Conservation (phyloP, 768 basidiomycete genomes). For the Strobilomyces echinocephalus region DNA sequence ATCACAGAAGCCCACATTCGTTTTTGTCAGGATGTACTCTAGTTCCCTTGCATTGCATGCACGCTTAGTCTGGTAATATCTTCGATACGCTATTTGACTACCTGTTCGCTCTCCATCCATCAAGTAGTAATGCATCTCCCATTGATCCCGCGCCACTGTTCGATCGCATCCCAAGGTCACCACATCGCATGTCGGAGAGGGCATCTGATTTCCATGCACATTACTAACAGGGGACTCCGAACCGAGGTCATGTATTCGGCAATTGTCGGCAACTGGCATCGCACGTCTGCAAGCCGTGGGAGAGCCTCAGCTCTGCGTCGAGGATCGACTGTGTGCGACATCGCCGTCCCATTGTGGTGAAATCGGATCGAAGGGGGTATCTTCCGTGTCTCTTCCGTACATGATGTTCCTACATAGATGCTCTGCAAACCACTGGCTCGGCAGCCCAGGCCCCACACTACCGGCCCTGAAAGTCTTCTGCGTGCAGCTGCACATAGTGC, state of each 20-base stretch:
- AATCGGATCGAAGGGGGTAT: not conserved
- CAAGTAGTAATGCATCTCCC: too few species aligned
- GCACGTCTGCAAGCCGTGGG: too few species aligned
- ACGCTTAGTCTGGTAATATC: not conserved
- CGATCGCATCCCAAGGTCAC: too few species aligned
- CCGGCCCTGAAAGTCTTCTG: constrained; percentile 31
- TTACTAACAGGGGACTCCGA: too few species aligned
- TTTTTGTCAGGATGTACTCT: constrained; percentile 9
- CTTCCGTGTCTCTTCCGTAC: not conserved
- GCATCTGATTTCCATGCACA: too few species aligned
- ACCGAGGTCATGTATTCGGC: too few species aligned
- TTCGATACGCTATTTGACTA: not conserved
- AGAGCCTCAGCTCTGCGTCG: too few species aligned
- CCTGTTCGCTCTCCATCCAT: too few species aligned
- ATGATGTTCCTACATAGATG: not conserved
- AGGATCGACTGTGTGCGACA: not conserved
- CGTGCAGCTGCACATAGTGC: constrained; percentile 36
- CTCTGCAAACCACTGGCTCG: not conserved
- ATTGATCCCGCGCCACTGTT: too few species aligned
- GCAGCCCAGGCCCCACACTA: not conserved
- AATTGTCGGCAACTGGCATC: too few species aligned
- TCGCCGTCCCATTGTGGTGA: not conserved
- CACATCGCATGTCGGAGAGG: too few species aligned
- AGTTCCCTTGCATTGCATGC: constrained; percentile 2
- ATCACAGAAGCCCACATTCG: not conserved